Evolutionary conservation across 768 basidiomycete genomes (phyloP).

Genomic region (Tricholomella constricta): DNA sequence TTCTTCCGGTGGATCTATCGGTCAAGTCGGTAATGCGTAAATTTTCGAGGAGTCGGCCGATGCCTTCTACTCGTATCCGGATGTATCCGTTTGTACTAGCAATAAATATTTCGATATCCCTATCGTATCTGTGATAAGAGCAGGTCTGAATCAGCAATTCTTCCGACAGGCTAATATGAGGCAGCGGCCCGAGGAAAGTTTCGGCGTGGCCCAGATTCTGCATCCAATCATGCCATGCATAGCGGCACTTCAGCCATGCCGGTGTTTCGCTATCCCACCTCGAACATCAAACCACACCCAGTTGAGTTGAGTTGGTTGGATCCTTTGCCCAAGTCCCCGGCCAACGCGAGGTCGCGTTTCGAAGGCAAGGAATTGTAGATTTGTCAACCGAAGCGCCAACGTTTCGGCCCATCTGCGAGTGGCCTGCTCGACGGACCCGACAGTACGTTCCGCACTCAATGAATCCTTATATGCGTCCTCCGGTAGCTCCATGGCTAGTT

Average conservation of each 20-base stretch:
- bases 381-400: conserved; percentile 3
- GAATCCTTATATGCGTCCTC: conserved; percentile 14
- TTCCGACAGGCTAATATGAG: background rate
- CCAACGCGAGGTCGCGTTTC: conserved; percentile 15
- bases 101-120: too few relatives aligned
- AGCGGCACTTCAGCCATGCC: background rate
- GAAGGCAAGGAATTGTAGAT: conserved; percentile 11
- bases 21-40: conserved; percentile 19
- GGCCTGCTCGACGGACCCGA: conserved; percentile 15
- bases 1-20: conserved; percentile 27
- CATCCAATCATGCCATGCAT: background rate
- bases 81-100: too few relatives aligned
- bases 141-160: too few relatives aligned
- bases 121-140: too few relatives aligned
- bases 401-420: conserved; percentile 13
- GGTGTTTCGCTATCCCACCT: background rate
- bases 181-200: background rate
- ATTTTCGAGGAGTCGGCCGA: too few relatives aligned
- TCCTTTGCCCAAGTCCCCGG: conserved; percentile 8
- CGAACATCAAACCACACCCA: conserved; percentile 12
- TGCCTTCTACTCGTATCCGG: too few relatives aligned
- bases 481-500: conserved; percentile 15
- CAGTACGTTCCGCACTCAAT: background rate
- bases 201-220: background rate
- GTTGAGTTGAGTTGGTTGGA: conserved; percentile 3